Percentiles rank a stretch among this genome's conserved stretches.
phyloP scores from a whole-genome alignment of 1,284 basidiomycete genomes.

The Cryptococcus sp. region DNA sequence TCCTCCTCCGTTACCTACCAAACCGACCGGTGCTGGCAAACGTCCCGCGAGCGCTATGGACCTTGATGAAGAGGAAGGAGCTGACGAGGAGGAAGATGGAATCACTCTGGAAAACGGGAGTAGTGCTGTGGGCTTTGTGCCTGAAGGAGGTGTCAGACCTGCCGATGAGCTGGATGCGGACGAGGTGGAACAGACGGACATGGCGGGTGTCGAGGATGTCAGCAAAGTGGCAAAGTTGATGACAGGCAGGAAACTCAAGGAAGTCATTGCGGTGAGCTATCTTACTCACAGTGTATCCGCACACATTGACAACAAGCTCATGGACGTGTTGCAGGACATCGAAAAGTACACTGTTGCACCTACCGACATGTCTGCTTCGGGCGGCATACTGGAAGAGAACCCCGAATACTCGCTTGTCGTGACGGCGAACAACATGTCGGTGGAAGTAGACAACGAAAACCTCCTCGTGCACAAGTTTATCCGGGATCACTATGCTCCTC shows the following conservation, averaged over 20 bases:
- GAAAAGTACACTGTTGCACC: conserved; percentile 77
- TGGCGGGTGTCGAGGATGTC: conserved; percentile 79
- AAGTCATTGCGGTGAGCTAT: conserved; percentile 70
- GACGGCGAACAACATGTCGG: conserved; percentile 94
- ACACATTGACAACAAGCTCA: background rate
- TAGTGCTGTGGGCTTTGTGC: conserved; percentile 61
- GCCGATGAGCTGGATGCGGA: conserved; percentile 91
- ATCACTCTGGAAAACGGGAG: conserved; percentile 46
- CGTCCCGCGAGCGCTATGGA: conserved; percentile 35
- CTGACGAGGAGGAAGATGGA: conserved; percentile 29
- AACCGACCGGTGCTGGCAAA: conserved; percentile 18
- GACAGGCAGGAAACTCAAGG: conserved; percentile 77
- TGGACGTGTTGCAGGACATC: conserved; percentile 66
- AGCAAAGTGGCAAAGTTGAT: conserved; percentile 85
- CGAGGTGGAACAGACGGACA: conserved; percentile 88
- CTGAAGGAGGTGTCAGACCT: conserved; percentile 85
- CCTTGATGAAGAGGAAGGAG: conserved; percentile 21
- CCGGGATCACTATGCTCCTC: conserved; percentile 92
- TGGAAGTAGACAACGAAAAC: conserved; percentile 98
- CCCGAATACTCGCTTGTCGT: conserved; percentile 97
- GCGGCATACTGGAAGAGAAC: conserved; percentile 77
- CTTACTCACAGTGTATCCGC: too few species aligned
- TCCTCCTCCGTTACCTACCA: conserved; percentile 41
- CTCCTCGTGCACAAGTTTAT: conserved; percentile 99
- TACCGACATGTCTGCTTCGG: conserved; percentile 67